Base-by-base conservation (phyloP, 2,329 filamentous ascomycete species). In the Pseudogymnoascus sp. region DNA sequence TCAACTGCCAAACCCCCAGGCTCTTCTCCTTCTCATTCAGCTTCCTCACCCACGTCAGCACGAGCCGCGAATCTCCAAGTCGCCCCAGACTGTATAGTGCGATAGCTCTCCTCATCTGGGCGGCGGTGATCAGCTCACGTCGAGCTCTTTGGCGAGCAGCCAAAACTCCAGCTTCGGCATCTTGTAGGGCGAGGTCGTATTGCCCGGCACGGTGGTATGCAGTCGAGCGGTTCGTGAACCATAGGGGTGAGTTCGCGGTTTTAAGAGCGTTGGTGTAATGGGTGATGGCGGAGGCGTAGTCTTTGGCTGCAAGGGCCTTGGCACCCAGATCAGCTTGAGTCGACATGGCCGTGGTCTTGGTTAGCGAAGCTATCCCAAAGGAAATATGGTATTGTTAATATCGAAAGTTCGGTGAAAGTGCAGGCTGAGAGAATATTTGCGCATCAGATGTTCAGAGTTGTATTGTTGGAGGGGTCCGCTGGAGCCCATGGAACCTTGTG, bases 221-320 rank as follows among this genome's bases (percentile, higher is more conserved):
- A 44, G 87, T 91, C 4, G 91, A 89, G 18, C 93, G 90, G 68
- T 89, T 86, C 66, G 95, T 84, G 66, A 93, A 88, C 84, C 95
- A 97, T 53, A 84, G 77, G 1, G 91, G 90, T 1, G 91, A 91
- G 59, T 83, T 77, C 1, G 91, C 89, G 2, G 90, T 80, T 80
- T 65, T 84, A 77, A 96, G 79, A 5, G 90, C 91, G 40, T 78
- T 75, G 6, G 88, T 89, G 67, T 89, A 88, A 69, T 87, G 82
- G 37, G 78, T 74, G 68, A 96, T 84, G 50, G 90, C 92, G 56
- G 81, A 79, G 4, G 81, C 77, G 75, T 85, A 93, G 65, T 93
- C 82, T 60, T 82, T 82, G 7, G 76, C 78, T 28, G 84, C 77
- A 64, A 91, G 81, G 63, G 91, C 92, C 66, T 82, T 72, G 42